A percentile compares a stretch with the other conserved stretches of the same genome.
phyloP scores from a whole-genome alignment of 306 rosid species.

The Dicorynia guianensis region DNA sequence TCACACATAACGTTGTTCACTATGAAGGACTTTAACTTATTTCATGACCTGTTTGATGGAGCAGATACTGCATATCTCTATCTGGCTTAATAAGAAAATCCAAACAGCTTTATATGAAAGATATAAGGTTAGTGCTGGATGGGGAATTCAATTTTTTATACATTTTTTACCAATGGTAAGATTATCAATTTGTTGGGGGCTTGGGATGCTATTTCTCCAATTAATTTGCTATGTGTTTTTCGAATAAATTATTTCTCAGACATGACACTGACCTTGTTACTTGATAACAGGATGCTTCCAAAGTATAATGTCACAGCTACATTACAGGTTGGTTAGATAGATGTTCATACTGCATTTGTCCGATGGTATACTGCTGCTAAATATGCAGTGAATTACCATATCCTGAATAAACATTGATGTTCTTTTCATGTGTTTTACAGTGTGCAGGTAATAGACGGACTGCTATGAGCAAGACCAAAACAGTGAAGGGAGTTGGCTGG shows the following conservation, averaged over 20 bases:
- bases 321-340: constrained; percentile 48
- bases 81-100: constrained; percentile 67
- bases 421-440: constrained; percentile 37
- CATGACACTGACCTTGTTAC: constrained; percentile 36
- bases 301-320: constrained; percentile 60
- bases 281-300: constrained; percentile 54
- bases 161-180: not conserved
- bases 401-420: constrained; percentile 29
- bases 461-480: constrained; percentile 64
- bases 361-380: constrained; percentile 1
- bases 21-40: constrained; percentile 16
- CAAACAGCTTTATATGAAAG: constrained; percentile 71
- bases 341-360: not conserved
- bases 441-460: constrained; percentile 76
- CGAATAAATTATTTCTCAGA: not conserved
- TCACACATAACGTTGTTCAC: constrained; percentile 11
- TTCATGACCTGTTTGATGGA: constrained; percentile 31
- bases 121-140: constrained; percentile 66
- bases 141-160: not conserved
- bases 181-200: not conserved
- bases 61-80: constrained; percentile 69
- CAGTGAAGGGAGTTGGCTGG: constrained; percentile 69
- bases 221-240: not conserved
- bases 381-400: not conserved
- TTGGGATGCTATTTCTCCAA: not conserved